A percentile compares a stretch with the other conserved stretches of the same genome.
Conservation (phyloP, 331 rosid genomes). For the Pyracantha coccinea region DNA sequence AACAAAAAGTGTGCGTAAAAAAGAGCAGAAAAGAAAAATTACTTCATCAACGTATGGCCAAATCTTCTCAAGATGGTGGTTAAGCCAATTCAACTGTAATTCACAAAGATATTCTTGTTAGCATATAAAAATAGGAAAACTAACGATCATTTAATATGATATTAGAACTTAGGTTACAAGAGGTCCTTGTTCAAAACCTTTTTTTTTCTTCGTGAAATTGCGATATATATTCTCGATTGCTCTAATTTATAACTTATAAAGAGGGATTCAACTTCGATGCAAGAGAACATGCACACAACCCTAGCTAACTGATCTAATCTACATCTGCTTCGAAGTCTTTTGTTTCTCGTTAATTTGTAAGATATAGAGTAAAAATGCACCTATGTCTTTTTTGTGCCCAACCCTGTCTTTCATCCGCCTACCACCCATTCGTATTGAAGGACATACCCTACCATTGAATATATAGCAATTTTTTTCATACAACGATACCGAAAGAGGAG, state of each 20-base stretch:
- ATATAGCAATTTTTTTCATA: background rate
- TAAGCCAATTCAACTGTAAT: slow-evolving; percentile 80
- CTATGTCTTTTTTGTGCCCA: no score
- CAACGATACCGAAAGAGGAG: no score
- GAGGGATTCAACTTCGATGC: no score
- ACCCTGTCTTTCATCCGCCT: background rate
- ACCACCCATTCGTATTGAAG: background rate
- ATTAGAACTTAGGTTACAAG: background rate
- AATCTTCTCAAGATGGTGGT: slow-evolving; percentile 47
- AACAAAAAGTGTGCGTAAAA: background rate
- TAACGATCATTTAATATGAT: background rate
- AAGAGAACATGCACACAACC: no score
- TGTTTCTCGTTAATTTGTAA: no score
- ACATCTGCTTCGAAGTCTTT: no score
- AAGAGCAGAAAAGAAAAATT: slow-evolving; percentile 4
- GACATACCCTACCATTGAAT: background rate
- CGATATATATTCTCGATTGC: background rate
- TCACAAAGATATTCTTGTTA: slow-evolving; percentile 21
- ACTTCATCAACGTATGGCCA: slow-evolving; percentile 89
- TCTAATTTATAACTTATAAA: no score
- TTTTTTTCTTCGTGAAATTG: background rate
- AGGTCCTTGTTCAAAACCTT: background rate
- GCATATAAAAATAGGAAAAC: background rate
- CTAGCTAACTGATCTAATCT: no score
- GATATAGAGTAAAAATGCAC: no score